Evolutionary conservation across 202 grass and related monocot genomes (phyloP).

Genomic region (Schoenoplectus tabernaemontani): DNA sequence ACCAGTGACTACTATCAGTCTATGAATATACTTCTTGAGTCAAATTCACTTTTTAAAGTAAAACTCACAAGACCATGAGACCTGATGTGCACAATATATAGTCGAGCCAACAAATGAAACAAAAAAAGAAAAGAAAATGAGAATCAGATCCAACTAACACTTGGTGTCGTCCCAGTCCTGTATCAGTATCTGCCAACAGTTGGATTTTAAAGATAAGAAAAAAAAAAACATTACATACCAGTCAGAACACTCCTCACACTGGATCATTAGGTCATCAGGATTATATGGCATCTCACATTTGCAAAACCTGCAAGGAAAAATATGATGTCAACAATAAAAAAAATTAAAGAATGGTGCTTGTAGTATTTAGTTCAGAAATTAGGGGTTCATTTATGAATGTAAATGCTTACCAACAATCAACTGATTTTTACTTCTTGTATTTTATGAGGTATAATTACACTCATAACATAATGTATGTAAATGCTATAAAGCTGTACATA

Average conservation of each 20-base stretch:
- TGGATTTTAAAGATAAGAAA: not conserved
- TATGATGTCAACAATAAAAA: not conserved
- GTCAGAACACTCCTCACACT: constrained; percentile 88
- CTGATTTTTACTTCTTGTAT: not conserved
- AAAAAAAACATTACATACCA: constrained; percentile 44
- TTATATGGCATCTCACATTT: constrained; percentile 99
- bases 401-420: not conserved
- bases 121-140: not conserved
- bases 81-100: not conserved
- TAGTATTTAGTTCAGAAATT: not conserved
- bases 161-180: not conserved
- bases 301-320: constrained; percentile 65
- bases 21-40: not conserved
- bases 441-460: not conserved
- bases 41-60: not conserved
- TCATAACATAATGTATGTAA: not conserved
- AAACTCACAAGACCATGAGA: not conserved
- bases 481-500: not conserved
- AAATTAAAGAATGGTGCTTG: not conserved
- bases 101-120: not conserved
- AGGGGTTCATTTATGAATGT: not conserved
- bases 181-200: not conserved
- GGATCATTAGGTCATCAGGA: constrained; percentile 98
- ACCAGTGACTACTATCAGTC: not conserved
- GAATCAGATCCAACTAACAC: constrained; percentile 2